Conservation (phyloP, 768 basidiomycete genomes). For the Kondoa subrosea region DNA sequence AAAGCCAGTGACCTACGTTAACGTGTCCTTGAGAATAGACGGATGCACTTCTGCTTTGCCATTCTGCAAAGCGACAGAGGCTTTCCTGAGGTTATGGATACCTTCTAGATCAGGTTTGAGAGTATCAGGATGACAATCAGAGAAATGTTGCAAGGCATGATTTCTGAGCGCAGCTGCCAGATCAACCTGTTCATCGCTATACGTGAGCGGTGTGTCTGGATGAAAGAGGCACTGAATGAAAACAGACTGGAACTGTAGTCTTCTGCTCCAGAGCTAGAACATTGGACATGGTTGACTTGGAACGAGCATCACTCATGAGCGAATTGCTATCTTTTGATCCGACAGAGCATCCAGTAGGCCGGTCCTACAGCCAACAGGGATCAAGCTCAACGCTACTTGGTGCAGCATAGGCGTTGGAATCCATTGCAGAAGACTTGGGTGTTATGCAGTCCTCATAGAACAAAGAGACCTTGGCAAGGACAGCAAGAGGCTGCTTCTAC, state of each 20-base stretch:
- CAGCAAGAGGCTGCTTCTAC: conserved; percentile 54
- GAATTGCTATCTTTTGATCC: background rate
- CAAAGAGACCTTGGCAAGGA: conserved; percentile 77
- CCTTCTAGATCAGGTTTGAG: conserved; percentile 12
- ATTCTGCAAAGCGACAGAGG: conserved; percentile 1
- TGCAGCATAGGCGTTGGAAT: conserved; percentile 17
- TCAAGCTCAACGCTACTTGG: background rate
- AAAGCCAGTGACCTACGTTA: conserved; percentile 9
- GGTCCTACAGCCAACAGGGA: background rate
- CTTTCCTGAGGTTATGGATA: conserved; percentile 11
- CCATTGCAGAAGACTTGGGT: conserved; percentile 27
- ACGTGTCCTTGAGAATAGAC: conserved; percentile 1
- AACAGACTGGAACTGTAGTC: background rate
- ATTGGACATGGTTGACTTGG: conserved; percentile 8
- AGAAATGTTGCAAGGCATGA: conserved; percentile 9
- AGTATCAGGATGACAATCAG: conserved; percentile 16
- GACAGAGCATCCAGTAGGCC: background rate
- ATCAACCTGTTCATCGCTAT: conserved; percentile 12
- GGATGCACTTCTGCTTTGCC: background rate
- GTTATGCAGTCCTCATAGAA: conserved; percentile 47
- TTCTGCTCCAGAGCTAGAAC: background rate
- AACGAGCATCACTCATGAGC: too few species aligned
- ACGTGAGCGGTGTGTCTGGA: background rate
- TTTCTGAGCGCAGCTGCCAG: conserved; percentile 11
- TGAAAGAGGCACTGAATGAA: background rate